These are phyloP conservation scores for Rubus idaeus DNA, from an alignment of 306 rosid genomes.

Conservation along the genomic window DNA sequence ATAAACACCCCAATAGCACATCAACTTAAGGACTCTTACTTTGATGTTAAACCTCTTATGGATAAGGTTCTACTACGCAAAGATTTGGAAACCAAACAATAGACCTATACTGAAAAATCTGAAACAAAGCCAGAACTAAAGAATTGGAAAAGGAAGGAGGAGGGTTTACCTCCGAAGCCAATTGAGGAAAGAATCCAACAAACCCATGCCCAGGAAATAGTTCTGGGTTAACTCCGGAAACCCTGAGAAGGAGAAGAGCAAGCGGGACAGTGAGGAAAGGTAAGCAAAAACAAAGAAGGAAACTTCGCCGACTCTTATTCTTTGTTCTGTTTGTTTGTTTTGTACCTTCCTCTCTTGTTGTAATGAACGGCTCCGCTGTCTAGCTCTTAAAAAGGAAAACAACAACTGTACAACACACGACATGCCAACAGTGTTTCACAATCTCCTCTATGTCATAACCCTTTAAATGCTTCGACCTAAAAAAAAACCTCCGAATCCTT, in stretches of 20 bases:
- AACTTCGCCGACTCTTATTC: conserved; percentile 34
- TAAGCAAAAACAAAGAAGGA: conserved; percentile 10
- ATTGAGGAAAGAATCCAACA: conserved; percentile 81
- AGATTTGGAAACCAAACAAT: not conserved
- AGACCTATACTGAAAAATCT: not conserved
- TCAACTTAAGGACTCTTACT: not conserved
- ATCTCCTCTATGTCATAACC: too few relatives aligned
- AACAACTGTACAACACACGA: not conserved
- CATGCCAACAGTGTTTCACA: not conserved
- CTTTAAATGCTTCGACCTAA: too few relatives aligned
- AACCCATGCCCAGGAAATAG: conserved; percentile 51
- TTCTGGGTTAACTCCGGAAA: not conserved
- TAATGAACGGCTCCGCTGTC: not conserved
- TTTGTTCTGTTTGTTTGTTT: not conserved
- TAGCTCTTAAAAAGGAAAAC: not conserved
- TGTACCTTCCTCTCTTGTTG: not conserved
- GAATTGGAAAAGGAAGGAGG: not conserved
- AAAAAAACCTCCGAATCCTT: too few relatives aligned
- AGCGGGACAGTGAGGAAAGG: not conserved
- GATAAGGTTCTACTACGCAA: not conserved
- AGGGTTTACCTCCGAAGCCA: conserved; percentile 85
- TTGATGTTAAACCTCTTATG: not conserved
- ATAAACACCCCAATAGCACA: not conserved
- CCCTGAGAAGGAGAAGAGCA: not conserved
- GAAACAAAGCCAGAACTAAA: conserved; percentile 6